Percentiles rank a stretch among this genome's conserved stretches.
phyloP scores from a whole-genome alignment of 2,329 filamentous ascomycete species.

The Aspergillus brunneoviolaceus region DNA sequence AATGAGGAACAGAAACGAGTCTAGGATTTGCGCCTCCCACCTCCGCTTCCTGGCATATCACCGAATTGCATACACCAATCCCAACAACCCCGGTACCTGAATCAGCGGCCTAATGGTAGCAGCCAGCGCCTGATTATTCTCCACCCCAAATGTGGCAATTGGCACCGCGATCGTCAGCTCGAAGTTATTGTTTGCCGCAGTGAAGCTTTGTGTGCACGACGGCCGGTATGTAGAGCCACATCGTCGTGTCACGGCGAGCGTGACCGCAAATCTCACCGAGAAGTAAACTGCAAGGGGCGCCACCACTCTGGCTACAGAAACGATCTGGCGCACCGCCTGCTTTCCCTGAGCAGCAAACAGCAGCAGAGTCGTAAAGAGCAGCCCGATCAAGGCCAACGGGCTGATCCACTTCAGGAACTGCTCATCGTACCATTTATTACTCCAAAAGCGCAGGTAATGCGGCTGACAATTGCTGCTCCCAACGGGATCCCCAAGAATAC shows the following conservation, averaged over 20 bases:
- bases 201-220: constrained; percentile 77
- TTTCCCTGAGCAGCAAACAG: constrained; percentile 79
- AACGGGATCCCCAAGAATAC: constrained; percentile 85
- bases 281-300: constrained; percentile 84
- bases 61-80: constrained; percentile 70
- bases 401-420: constrained; percentile 68
- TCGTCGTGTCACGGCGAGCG: constrained; percentile 60
- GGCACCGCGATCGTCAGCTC: constrained; percentile 88
- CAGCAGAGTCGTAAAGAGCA: constrained; percentile 83
- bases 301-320: constrained; percentile 76
- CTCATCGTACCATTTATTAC: constrained; percentile 63
- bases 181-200: constrained; percentile 89
- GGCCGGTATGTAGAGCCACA: constrained; percentile 73
- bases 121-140: constrained; percentile 78
- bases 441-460: constrained; percentile 61
- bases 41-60: constrained; percentile 28
- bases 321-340: constrained; percentile 77
- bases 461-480: constrained; percentile 73
- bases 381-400: constrained; percentile 76
- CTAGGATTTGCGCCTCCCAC: constrained; percentile 20
- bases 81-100: constrained; percentile 79
- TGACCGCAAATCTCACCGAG: constrained; percentile 68
- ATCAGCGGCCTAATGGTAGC: constrained; percentile 82
- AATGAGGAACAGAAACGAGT: not conserved
- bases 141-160: constrained; percentile 73